Base-by-base conservation (phyloP, 2,329 filamentous ascomycete genomes). In the Leptographium procerum region DNA sequence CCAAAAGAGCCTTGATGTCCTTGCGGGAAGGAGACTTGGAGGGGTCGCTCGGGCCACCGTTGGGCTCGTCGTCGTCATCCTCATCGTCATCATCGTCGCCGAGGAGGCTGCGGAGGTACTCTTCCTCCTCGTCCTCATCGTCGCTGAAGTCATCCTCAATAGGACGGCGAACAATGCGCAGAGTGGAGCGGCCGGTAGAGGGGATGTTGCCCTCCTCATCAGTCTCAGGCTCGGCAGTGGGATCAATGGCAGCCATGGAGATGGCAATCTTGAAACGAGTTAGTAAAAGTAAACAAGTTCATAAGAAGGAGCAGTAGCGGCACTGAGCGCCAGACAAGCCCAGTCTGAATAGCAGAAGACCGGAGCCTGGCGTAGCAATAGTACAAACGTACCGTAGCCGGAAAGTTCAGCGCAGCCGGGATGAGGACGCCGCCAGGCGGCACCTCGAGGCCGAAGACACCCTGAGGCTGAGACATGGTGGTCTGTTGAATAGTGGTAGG, bases 211-310 rank as follows among this genome's bases (percentile, higher is more conserved):
- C 80, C 56, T 81, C 80, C 59, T 79, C 78, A 65, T 86, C 84
- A 60, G 79, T 78, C 71, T 89, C 81, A 40, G 85, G 81, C 66
- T 84, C 79, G 67, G 88, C 88, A 68, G 84, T 90, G 60, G 94
- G 94, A 71, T 99, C 92, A 71, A 99, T 87, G 64, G 94, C 94
- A 68, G 95, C 94, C 94, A 99, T 99, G 68, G 91, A 97, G 70
- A 99, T 90, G 72, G 90, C 90, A 77, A 96, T 95, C 91, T 96
- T 68, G 10, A 11, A 3, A 36, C 16, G 45, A 22, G 58, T 59
- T 29, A 61, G 59, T 36, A 48, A 22, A 51, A 34, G 29, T 6
- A 10, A 31, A 48, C 29, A 34, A 50, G n/a, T n/a, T n/a, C n/a
- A 4, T 53, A 2, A 40, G 36, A 13, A 7, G 36, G 5, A 40